phyloP scores from a whole-genome alignment of 192 early-diverging fungal species.

The Coemansia sp. region DNA sequence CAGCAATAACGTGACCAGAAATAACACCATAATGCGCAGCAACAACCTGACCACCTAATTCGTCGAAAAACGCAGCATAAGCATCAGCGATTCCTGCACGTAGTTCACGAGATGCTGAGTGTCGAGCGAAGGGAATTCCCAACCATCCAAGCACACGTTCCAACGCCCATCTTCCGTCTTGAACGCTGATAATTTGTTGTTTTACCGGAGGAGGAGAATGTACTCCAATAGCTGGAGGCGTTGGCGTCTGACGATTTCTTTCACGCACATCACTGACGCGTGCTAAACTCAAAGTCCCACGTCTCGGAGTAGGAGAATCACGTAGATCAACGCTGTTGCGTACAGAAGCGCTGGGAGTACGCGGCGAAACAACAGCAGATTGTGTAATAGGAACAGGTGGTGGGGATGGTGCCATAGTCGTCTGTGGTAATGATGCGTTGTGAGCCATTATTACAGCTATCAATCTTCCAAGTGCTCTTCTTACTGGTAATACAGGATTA shows the following conservation, averaged over 20 bases:
- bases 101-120: conserved; percentile 65
- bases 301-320: conserved; percentile 1
- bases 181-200: neutral
- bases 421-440: neutral
- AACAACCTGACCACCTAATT: conserved; percentile 68
- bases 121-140: conserved; percentile 58
- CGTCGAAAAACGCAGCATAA: conserved; percentile 69
- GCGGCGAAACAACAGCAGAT: neutral
- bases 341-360: neutral
- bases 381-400: neutral
- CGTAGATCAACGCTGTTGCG: conserved; percentile 16
- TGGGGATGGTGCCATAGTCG: conserved; percentile 1
- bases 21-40: conserved; percentile 75
- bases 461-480: conserved; percentile 28
- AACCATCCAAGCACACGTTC: conserved; percentile 72
- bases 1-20: conserved; percentile 64
- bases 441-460: conserved; percentile 32
- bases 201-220: neutral
- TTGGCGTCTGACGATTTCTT: neutral
- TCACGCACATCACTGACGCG: conserved; percentile 1
- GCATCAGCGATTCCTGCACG: conserved; percentile 77
- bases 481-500: conserved; percentile 29
- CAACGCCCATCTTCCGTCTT: conserved; percentile 40
- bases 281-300: conserved; percentile 2
- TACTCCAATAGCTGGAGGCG: neutral